Evolutionary conservation across 164 flowering plant genomes (phyloP).

Genomic region (Piper longum): DNA sequence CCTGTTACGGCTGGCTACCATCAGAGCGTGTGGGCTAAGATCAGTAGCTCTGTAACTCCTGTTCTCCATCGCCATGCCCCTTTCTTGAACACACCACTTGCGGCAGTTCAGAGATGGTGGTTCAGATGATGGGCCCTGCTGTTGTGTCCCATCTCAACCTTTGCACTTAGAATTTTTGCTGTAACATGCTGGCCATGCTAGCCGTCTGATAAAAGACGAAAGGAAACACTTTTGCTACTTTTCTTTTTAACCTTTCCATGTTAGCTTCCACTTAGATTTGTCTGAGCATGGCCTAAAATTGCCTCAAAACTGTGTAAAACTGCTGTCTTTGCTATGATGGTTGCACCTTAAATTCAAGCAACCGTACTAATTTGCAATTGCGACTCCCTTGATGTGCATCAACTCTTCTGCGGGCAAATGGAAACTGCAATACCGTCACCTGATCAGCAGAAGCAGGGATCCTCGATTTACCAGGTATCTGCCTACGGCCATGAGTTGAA

Average conservation of each 20-base stretch:
- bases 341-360: neutral
- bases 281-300: slow-evolving; percentile 1
- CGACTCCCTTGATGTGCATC: neutral
- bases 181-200: slow-evolving; percentile 3
- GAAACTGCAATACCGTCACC: slow-evolving; percentile 13
- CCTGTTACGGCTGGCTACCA: slow-evolving; percentile 90
- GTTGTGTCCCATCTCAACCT: neutral
- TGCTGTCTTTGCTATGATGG: neutral
- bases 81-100: slow-evolving; percentile 59
- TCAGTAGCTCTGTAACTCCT: slow-evolving; percentile 60
- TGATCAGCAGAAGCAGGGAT: slow-evolving; percentile 18
- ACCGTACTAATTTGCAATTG: neutral
- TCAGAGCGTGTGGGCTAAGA: slow-evolving; percentile 82
- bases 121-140: slow-evolving; percentile 30
- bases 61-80: slow-evolving; percentile 62
- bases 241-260: slow-evolving; percentile 9
- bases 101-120: slow-evolving; percentile 89
- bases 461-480: slow-evolving; percentile 13
- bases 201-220: slow-evolving; percentile 4
- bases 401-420: slow-evolving; percentile 4
- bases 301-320: neutral
- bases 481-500: slow-evolving; percentile 9
- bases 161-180: slow-evolving; percentile 7
- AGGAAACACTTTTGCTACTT: slow-evolving; percentile 1
- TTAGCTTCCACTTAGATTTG: slow-evolving; percentile 8